These are phyloP conservation scores for Penicillium nucicola DNA, from an alignment of 495 filamentous ascomycete species.

Conservation along the genomic window DNA sequence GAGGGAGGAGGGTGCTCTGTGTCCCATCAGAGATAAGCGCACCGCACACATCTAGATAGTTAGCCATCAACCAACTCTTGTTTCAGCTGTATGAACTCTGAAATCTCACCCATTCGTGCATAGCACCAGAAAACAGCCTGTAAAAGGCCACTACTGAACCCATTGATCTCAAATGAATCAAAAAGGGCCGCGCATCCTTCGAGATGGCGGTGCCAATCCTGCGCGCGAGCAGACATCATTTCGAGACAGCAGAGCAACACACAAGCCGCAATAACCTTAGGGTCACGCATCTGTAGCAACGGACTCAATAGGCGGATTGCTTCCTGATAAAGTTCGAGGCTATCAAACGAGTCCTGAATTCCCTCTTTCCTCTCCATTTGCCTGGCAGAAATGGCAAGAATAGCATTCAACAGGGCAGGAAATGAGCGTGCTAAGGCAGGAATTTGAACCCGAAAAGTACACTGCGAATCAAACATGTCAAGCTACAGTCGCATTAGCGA, in stretches of 20 bases:
- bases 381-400: slow-evolving; percentile 41
- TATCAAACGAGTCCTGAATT: slow-evolving; percentile 33
- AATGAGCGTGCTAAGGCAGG: slow-evolving; percentile 36
- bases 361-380: slow-evolving; percentile 42
- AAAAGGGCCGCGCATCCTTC: slow-evolving; percentile 48
- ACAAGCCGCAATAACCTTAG: slow-evolving; percentile 38
- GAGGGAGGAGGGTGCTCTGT: slow-evolving; percentile 37
- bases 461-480: slow-evolving; percentile 49
- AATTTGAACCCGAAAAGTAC: slow-evolving; percentile 39
- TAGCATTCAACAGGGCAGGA: slow-evolving; percentile 37
- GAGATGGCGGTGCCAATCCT: slow-evolving; percentile 46
- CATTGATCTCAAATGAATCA: slow-evolving; percentile 38
- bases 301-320: slow-evolving; percentile 41
- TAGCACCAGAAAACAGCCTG: slow-evolving; percentile 51
- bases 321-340: slow-evolving; percentile 44
- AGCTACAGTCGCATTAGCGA: slow-evolving; percentile 25
- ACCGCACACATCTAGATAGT: slow-evolving; percentile 40
- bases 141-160: slow-evolving; percentile 36
- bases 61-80: neutral
- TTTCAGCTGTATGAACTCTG: neutral
- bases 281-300: slow-evolving; percentile 33
- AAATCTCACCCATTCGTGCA: slow-evolving; percentile 41
- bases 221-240: slow-evolving; percentile 47
- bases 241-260: slow-evolving; percentile 44
- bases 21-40: slow-evolving; percentile 46